These are phyloP conservation scores for Citeromyces nyonsensis DNA, from an alignment of 805 yeast species.

Conservation along the genomic window DNA sequence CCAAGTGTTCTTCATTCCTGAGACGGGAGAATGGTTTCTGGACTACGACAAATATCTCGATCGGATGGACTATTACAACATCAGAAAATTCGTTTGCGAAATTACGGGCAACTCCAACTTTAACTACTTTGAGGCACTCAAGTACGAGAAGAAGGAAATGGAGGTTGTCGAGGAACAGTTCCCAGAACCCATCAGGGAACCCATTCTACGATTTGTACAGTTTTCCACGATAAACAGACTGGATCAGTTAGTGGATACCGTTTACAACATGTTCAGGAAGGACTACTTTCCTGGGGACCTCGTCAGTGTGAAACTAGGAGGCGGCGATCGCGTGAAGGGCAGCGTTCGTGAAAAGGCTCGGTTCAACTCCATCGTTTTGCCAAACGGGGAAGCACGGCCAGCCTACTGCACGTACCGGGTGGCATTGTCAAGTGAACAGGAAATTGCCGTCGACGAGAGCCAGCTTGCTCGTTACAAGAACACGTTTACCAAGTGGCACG, in stretches of 20 bases:
- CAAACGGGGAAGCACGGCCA: conserved; percentile 15
- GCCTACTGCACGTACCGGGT: conserved; percentile 61
- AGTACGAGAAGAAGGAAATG: conserved; percentile 53
- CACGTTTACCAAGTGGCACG: conserved; percentile 77
- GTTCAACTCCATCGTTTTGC: conserved; percentile 33
- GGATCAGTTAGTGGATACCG: conserved; percentile 79
- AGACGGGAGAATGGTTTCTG: conserved; percentile 81
- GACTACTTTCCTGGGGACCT: conserved; percentile 89
- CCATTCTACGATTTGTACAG: conserved; percentile 74
- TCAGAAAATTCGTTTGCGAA: conserved; percentile 83
- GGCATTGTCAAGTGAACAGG: conserved; percentile 28
- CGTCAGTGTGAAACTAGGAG: conserved; percentile 39
- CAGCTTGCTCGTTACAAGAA: conserved; percentile 74
- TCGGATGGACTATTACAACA: conserved; percentile 57
- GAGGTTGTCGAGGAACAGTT: conserved; percentile 60
- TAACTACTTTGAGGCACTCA: conserved; percentile 79
- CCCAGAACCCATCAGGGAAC: conserved; percentile 87
- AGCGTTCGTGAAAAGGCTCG: conserved; percentile 77
- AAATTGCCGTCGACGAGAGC: conserved; percentile 56
- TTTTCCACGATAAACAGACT: conserved; percentile 70
- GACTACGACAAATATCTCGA: conserved; percentile 62
- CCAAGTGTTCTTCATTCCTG: conserved; percentile 69
- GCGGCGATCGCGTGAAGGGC: conserved; percentile 32
- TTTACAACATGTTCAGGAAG: conserved; percentile 58
- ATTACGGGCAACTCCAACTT: conserved; percentile 87